A percentile compares a stretch with the other conserved stretches of the same genome.
phyloP scores from a whole-genome alignment of 163 green algal species.

The Volvox carteri region DNA sequence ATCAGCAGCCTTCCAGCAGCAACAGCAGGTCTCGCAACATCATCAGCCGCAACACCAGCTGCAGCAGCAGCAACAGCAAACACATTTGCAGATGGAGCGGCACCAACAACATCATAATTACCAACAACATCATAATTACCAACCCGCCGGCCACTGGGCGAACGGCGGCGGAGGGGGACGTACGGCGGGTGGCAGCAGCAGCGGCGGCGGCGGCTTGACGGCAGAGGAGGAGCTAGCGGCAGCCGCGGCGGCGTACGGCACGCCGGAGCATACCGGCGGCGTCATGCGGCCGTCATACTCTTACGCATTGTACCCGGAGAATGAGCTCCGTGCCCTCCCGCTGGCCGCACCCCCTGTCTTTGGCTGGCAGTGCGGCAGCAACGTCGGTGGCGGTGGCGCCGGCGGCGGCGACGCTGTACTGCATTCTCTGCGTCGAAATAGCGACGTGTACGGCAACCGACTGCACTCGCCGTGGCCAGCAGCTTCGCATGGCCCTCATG shows the following conservation, averaged over 20 bases:
- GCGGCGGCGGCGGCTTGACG: neutral
- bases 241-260: slow-evolving; percentile 32
- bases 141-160: no score
- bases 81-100: no score
- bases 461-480: neutral
- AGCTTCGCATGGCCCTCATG: neutral
- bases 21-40: no score
- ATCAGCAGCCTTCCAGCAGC: no score
- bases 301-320: neutral
- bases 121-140: no score
- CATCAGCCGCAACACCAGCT: no score
- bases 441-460: neutral
- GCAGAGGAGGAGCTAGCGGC: slow-evolving; percentile 29
- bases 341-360: neutral
- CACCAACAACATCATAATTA: no score
- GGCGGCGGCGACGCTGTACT: no score
- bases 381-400: neutral
- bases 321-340: neutral
- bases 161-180: no score
- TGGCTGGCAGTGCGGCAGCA: neutral
- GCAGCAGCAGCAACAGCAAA: no score
- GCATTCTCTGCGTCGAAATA: neutral
- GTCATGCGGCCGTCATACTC: slow-evolving; percentile 37
- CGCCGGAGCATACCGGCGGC: neutral
- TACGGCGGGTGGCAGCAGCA: neutral